phyloP scores from a whole-genome alignment of 441 rosid species.

The Gossypium gossypioides region DNA sequence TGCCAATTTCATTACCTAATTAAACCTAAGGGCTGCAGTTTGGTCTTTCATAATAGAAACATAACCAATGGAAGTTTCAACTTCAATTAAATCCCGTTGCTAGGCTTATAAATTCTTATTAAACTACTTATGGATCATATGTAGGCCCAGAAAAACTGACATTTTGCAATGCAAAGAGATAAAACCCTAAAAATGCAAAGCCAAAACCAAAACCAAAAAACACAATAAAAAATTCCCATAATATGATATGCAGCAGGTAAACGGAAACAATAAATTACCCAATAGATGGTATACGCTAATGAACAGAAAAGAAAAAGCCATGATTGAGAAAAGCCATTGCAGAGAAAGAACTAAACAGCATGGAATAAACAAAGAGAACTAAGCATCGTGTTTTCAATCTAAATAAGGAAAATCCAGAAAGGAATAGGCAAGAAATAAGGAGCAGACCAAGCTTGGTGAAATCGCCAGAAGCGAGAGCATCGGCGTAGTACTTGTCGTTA shows the following conservation, averaged over 20 bases:
- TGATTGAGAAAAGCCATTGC: neutral
- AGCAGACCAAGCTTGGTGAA: conserved; percentile 72
- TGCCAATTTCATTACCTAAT: neutral
- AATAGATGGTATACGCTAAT: neutral
- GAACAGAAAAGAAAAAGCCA: neutral
- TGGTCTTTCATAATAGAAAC: neutral
- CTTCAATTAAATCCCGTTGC: neutral
- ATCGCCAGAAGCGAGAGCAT: conserved; percentile 78
- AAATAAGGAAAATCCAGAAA: neutral
- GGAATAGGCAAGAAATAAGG: neutral
- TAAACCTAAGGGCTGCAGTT: neutral
- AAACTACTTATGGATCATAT: neutral
- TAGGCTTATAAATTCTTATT: neutral
- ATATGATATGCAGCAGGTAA: neutral
- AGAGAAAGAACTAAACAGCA: neutral
- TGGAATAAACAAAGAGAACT: neutral
- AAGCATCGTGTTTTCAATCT: neutral
- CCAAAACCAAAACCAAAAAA: neutral
- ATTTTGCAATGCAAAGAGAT: neutral
- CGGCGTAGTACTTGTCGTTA: conserved; percentile 79
- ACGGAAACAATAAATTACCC: neutral
- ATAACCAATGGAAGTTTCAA: neutral
- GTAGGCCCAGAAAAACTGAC: neutral
- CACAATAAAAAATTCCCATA: neutral
- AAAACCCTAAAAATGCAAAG: neutral